Percentiles rank a stretch among this genome's conserved stretches.
Conservation (phyloP, 2,329 filamentous ascomycete species). For the Penicillium freii region DNA sequence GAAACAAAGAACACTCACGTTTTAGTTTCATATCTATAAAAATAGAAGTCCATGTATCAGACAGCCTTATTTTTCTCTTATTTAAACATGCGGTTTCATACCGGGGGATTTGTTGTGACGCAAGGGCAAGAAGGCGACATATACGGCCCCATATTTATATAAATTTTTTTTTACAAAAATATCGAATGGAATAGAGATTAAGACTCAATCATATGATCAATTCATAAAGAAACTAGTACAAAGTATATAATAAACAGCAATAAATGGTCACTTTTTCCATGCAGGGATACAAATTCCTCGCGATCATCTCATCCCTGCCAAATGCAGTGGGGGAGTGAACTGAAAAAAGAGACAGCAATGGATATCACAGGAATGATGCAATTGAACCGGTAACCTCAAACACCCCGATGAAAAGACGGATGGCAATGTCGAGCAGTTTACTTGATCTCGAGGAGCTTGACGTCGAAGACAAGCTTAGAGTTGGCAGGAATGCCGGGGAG, state of each 20-base stretch:
- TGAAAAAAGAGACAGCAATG: constrained; percentile 33
- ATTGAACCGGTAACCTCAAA: constrained; percentile 31
- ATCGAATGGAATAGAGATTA: background rate
- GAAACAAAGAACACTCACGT: background rate
- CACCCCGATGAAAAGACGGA: constrained; percentile 22
- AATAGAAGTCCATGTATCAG: background rate
- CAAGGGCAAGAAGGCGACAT: background rate
- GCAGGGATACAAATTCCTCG: constrained; percentile 22
- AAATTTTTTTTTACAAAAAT: background rate
- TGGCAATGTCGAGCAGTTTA: constrained; percentile 46
- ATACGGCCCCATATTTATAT: background rate
- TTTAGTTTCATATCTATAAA: background rate
- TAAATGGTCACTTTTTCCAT: constrained; percentile 25
- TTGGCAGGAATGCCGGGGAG: constrained; percentile 85
- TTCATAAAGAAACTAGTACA: constrained; percentile 13
- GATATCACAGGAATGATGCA: constrained; percentile 38
- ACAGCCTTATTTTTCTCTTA: background rate
- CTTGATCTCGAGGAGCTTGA: constrained; percentile 82
- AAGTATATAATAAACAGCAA: constrained; percentile 16
- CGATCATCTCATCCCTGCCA: constrained; percentile 37
- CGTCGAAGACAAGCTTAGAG: constrained; percentile 87
- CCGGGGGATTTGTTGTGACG: background rate
- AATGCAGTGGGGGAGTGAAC: constrained; percentile 29
- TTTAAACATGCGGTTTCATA: background rate
- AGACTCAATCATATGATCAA: constrained; percentile 15